These are phyloP conservation scores for Talaromyces sp. DNA, from an alignment of 2,329 filamentous ascomycete genomes.

Conservation along the genomic window DNA sequence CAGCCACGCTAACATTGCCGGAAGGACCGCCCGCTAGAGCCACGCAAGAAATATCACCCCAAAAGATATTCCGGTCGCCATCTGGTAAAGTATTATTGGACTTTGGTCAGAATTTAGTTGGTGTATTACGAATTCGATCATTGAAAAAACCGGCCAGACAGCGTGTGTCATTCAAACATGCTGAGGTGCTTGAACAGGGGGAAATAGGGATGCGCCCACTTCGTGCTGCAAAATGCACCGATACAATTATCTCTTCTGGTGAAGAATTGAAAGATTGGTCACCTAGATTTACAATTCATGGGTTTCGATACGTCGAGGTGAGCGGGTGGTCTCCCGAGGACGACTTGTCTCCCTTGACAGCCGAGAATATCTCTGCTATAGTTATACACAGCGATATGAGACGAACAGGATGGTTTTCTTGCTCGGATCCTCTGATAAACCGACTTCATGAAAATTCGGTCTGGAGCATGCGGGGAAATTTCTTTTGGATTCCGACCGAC, in stretches of 20 bases:
- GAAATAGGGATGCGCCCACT: conserved; percentile 50
- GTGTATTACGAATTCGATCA: conserved; percentile 46
- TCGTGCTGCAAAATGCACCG: conserved; percentile 46
- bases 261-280: conserved; percentile 39
- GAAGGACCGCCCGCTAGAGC: conserved; percentile 51
- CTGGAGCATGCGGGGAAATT: conserved; percentile 63
- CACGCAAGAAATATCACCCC: conserved; percentile 32
- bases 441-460: conserved; percentile 57
- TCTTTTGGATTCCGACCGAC: conserved; percentile 60
- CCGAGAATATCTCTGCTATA: conserved; percentile 36
- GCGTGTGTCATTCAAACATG: conserved; percentile 47
- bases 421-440: conserved; percentile 57
- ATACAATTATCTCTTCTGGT: conserved; percentile 43
- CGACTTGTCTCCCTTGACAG: background rate
- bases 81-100: conserved; percentile 56
- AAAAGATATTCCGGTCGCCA: conserved; percentile 27
- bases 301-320: conserved; percentile 57
- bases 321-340: conserved; percentile 22
- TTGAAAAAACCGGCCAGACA: conserved; percentile 20
- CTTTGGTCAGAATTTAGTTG: conserved; percentile 63
- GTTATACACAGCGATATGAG: conserved; percentile 58
- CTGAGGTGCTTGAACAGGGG: conserved; percentile 58
- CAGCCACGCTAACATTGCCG: conserved; percentile 42
- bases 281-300: conserved; percentile 56
- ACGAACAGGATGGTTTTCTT: conserved; percentile 54